These are phyloP conservation scores for Nothophaeocryptopus gaeumannii DNA, from an alignment of 2,329 filamentous ascomycete genomes.

Conservation along the genomic window DNA sequence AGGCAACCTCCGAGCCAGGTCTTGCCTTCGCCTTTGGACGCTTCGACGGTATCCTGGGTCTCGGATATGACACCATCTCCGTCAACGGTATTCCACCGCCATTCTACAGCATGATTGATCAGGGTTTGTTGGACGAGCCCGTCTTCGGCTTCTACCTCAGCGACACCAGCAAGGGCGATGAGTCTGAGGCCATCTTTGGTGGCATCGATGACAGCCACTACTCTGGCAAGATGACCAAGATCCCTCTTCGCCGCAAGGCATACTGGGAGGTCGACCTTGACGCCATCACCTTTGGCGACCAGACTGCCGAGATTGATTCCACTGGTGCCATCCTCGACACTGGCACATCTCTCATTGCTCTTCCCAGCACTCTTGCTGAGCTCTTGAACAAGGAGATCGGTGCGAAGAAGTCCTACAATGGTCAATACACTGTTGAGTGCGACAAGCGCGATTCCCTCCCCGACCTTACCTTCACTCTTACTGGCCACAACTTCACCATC, in stretches of 20 bases:
- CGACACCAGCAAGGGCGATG: constrained; percentile 65
- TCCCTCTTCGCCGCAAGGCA: constrained; percentile 94
- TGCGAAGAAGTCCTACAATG: constrained; percentile 95
- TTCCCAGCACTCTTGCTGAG: constrained; percentile 87
- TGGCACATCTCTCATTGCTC: constrained; percentile 93
- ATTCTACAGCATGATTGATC: constrained; percentile 93
- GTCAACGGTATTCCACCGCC: constrained; percentile 93
- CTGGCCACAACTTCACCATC: constrained; percentile 91
- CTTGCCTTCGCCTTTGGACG: constrained; percentile 96
- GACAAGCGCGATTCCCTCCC: constrained; percentile 77
- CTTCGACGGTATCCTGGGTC: constrained; percentile 93
- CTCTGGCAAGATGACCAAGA: constrained; percentile 83
- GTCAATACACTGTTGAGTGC: constrained; percentile 94
- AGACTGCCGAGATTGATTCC: constrained; percentile 83
- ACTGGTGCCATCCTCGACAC: constrained; percentile 98
- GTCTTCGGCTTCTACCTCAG: constrained; percentile 97
- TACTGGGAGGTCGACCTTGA: constrained; percentile 99
- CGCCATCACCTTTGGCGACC: constrained; percentile 81
- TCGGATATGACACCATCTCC: constrained; percentile 94
- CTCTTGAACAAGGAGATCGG: constrained; percentile 96
- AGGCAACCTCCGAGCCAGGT: constrained; percentile 92
- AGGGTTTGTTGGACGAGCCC: constrained; percentile 83
- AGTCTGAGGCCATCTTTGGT: constrained; percentile 87
- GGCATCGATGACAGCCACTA: constrained; percentile 80
- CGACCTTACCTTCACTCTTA: constrained; percentile 86